These are phyloP conservation scores for Mycosphaerelloides madeirae DNA, from an alignment of 2,329 filamentous ascomycete genomes.

Conservation along the genomic window DNA sequence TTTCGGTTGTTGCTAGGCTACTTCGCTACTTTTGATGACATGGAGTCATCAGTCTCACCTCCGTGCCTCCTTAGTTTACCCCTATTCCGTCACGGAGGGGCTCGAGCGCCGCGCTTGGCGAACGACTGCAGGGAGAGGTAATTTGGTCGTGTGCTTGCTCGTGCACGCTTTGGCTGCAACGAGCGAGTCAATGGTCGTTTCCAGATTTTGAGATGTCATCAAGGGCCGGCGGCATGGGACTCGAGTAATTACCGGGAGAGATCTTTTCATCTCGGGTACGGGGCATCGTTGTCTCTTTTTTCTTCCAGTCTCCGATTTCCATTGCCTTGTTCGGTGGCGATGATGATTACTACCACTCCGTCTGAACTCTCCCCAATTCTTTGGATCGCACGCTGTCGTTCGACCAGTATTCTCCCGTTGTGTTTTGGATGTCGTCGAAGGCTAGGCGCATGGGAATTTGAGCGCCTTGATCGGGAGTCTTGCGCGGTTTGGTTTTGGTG, in stretches of 20 bases:
- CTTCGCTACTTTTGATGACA: background rate
- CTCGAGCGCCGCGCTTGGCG: background rate
- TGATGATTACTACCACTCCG: background rate
- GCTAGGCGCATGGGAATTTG: conserved; percentile 34
- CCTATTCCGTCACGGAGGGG: background rate
- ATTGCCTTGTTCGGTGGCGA: too few species aligned
- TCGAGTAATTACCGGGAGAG: too few species aligned
- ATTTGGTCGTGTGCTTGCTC: background rate
- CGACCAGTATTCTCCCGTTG: conserved; percentile 35
- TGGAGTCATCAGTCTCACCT: background rate
- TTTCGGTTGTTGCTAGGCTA: background rate
- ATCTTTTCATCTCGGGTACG: too few species aligned
- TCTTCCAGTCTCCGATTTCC: too few species aligned
- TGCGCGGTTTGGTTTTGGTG: conserved; percentile 25
- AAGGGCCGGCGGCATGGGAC: too few species aligned
- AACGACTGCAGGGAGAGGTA: background rate
- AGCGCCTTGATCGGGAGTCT: conserved; percentile 34
- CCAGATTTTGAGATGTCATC: too few species aligned
- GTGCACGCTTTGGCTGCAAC: too few species aligned
- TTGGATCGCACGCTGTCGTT: conserved; percentile 31
- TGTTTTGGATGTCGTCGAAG: conserved; percentile 31
- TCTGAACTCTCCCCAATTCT: conserved; percentile 28
- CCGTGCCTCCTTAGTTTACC: background rate
- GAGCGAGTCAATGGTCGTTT: too few species aligned
- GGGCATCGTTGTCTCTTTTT: too few species aligned